Conservation (phyloP, 1,284 basidiomycete genomes). For the Rugosomyces carneus region DNA sequence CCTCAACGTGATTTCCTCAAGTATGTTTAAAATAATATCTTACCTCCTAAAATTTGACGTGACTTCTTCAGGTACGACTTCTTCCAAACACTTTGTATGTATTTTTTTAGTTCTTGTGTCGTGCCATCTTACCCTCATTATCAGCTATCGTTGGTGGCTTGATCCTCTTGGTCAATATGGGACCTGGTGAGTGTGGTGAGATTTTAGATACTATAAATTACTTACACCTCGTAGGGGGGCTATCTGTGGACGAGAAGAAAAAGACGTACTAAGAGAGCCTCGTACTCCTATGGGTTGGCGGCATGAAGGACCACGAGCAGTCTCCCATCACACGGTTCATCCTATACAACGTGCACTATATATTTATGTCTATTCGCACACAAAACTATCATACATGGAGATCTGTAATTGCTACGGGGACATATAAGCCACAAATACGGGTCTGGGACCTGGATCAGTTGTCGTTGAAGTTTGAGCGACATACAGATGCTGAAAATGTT, state of each 20-base stretch:
- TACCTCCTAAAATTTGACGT: constrained; percentile 17
- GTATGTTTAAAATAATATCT: constrained; percentile 47
- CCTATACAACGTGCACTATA: constrained; percentile 14
- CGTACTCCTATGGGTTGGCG: neutral
- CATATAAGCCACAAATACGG: constrained; percentile 97
- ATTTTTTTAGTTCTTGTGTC: constrained; percentile 6
- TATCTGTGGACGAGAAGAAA: constrained; percentile 99
- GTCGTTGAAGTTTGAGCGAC: constrained; percentile 92
- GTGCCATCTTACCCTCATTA: constrained; percentile 17
- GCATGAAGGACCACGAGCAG: constrained; percentile 7
- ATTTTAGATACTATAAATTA: neutral
- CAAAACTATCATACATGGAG: constrained; percentile 14
- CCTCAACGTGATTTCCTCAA: constrained; percentile 98
- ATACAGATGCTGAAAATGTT: constrained; percentile 95
- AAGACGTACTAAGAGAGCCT: constrained; percentile 66
- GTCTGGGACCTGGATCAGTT: constrained; percentile 95
- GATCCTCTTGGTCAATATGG: constrained; percentile 96
- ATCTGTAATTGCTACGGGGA: constrained; percentile 85
- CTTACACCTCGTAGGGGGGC: constrained; percentile 52
- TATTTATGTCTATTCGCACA: constrained; percentile 16
- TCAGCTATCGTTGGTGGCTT: constrained; percentile 95
- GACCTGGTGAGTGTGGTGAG: constrained; percentile 58
- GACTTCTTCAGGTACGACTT: constrained; percentile 66
- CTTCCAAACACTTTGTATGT: constrained; percentile 85
- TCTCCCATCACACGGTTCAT: constrained; percentile 3